These are phyloP conservation scores for Neohortaea acidophila DNA, from an alignment of 495 filamentous ascomycete species.

Conservation along the genomic window DNA sequence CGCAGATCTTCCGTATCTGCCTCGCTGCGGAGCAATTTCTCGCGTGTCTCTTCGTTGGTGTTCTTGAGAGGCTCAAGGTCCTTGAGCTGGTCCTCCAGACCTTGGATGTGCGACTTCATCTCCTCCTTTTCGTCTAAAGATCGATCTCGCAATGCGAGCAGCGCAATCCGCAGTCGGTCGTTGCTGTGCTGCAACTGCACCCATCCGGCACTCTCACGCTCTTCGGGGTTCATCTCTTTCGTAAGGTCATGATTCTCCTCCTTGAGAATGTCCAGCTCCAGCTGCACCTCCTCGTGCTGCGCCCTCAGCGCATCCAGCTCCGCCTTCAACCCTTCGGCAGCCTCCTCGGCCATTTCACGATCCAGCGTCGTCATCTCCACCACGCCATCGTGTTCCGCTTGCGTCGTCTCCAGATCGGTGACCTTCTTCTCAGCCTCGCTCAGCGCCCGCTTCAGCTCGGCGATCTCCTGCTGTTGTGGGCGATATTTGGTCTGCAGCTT, in stretches of 20 bases:
- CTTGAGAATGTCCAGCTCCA: constrained; percentile 73
- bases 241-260: constrained; percentile 76
- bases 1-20: constrained; percentile 70
- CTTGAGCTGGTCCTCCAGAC: constrained; percentile 61
- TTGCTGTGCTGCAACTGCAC: constrained; percentile 82
- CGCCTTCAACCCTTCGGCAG: constrained; percentile 58
- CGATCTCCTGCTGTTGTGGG: constrained; percentile 66
- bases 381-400: constrained; percentile 67
- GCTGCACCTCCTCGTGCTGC: constrained; percentile 65
- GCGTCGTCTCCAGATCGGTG: constrained; percentile 52
- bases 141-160: constrained; percentile 71
- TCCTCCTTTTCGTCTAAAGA: constrained; percentile 76
- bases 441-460: constrained; percentile 55
- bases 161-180: constrained; percentile 71
- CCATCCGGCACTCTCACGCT: constrained; percentile 73
- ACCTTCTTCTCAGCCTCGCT: constrained; percentile 57
- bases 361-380: constrained; percentile 83
- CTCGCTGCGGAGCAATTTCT: constrained; percentile 56
- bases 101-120: constrained; percentile 57
- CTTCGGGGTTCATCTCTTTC: constrained; percentile 74
- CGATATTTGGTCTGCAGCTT: constrained; percentile 85
- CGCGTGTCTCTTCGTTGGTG: constrained; percentile 52
- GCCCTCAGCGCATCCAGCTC: constrained; percentile 66
- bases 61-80: constrained; percentile 57
- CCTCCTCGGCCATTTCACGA: constrained; percentile 93